Evolutionary conservation across 2,329 filamentous ascomycete genomes (phyloP).

Genomic region (Pseudogymnoascus sp.): DNA sequence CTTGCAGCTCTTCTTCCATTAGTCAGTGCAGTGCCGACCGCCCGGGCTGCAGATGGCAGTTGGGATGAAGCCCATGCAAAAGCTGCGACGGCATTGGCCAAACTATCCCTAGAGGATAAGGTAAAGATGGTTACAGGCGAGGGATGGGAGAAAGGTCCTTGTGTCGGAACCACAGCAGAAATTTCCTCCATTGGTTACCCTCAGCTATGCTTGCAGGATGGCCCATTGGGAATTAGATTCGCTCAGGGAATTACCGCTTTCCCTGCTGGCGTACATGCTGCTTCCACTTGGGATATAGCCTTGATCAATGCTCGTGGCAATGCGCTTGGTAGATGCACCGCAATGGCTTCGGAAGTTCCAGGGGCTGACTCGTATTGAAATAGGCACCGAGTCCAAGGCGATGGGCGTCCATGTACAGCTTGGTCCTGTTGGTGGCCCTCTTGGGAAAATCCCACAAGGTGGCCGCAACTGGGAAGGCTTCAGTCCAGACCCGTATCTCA

Average conservation of each 20-base stretch:
- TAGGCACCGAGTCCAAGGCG: constrained; percentile 59
- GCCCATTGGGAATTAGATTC: constrained; percentile 67
- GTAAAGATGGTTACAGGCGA: constrained; percentile 69
- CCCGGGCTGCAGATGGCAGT: constrained; percentile 15
- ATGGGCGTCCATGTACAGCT: constrained; percentile 68
- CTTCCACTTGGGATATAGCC: constrained; percentile 69
- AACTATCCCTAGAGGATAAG: constrained; percentile 67
- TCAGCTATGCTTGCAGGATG: constrained; percentile 69
- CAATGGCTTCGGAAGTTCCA: not conserved
- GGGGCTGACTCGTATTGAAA: constrained; percentile 25
- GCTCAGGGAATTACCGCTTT: constrained; percentile 65
- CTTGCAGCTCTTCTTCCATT: constrained; percentile 8
- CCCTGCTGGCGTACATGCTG: constrained; percentile 69
- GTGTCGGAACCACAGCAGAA: constrained; percentile 53
- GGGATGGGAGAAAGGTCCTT: constrained; percentile 65
- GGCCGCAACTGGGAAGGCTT: constrained; percentile 83
- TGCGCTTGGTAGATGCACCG: constrained; percentile 10
- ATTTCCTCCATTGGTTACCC: constrained; percentile 55
- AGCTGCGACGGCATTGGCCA: constrained; percentile 55
- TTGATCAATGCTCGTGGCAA: constrained; percentile 63
- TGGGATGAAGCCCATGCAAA: constrained; percentile 66
- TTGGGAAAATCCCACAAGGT: constrained; percentile 64
- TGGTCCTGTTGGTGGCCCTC: constrained; percentile 64
- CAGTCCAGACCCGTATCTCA: constrained; percentile 66
- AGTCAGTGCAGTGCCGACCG: not conserved